Base-by-base conservation (phyloP, 352 stramenopile species). In the Salisapilia sapeloensis region DNA sequence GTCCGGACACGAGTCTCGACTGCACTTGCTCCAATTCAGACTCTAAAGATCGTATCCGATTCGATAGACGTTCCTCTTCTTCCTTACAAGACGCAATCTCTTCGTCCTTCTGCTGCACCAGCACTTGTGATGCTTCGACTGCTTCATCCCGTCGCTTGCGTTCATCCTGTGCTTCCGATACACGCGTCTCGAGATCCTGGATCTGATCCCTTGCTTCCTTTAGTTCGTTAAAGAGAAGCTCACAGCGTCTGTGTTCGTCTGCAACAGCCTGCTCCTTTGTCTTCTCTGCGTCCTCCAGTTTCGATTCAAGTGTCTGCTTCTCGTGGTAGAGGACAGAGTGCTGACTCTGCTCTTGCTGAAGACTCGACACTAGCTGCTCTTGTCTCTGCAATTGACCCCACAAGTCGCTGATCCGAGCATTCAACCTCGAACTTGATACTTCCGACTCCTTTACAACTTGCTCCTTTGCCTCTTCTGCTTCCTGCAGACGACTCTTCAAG, bases 321-420 rank as follows among this genome's bases (percentile, higher is more conserved):
- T 28, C 10, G 10, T 12, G 24, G 13, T 28, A 10, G 24, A 10
- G 24, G 10, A 28, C 10, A 10, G 24, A 28, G 10, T 28, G 24
- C 24, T 28, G 24, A 1, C 35, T 47, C 10, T 56, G 57, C 11
- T 79, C 58, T 22, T 65, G 34, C 2, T 48, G 55, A 16, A 34
- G 50, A 11, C 8, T 53, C 20, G 57, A 38, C n/a, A 63, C 30
- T 5, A 33, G 39, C 4, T 47, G 17, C 6, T 82, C 66, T 19
- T 72, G 69, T 10, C 54, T 47, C 16, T 59, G 18, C 29, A 82
- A 38, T 7, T 77, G 48, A 13, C 49, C 40, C 19, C 75, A 75
- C 24, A 79, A 27, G 7, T 72, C 63, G 31, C 78, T 58, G 28
- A 79, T 56, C 33, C 69, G 66, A 4, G 49, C 46, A 6, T 60